Base-by-base conservation (phyloP, 345 rosid species). In the Dovyalis caffra region DNA sequence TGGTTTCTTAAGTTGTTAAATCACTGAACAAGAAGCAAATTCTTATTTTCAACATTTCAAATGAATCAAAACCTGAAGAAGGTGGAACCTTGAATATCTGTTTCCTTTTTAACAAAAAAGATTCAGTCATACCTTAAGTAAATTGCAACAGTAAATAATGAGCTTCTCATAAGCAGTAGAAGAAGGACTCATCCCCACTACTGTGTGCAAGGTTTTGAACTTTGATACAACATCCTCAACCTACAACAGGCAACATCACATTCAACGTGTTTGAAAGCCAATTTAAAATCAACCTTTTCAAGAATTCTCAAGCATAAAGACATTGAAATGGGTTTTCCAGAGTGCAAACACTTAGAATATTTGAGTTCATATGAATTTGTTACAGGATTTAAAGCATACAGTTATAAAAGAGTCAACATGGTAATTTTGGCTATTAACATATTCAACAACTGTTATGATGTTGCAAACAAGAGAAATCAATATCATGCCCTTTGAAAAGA, bases 131-230 rank as follows among this genome's bases (percentile, higher is more conserved):
- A 93, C 98, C 98, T 91, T 79, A 26, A 32, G 72, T 35, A 79
- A 82, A 57, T 83, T 83, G 79, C 99, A 93, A 70, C 79, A 47
- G 81, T 77, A 83, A 60, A 71, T 37, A 69, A 91, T 80, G 70
- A 95, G 90, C 85, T 88, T 84, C 79, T 81, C 88, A 33, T 86
- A 93, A 14, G 95, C 86, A 76, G 81, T 74, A 45, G 88, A 77
- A 10, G 93, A 85, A 82, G 93, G 95, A 66, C 73, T 60, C 72
- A 90, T 68, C 75, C 86, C 80, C 75, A 91, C 74, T 76, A 83
- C 84, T 76, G 70, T 67, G 82, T 90, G 97, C 86, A 89, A 78
- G 81, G 76, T 83, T 70, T 80, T 85, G 83, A 86, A 89, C 82
- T 87, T 87, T 74, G 79, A 77, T 79, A 90, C 74, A 72, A 78